phyloP scores from a whole-genome alignment of 345 rosid species.

The Eucalyptus erythrocorys region DNA sequence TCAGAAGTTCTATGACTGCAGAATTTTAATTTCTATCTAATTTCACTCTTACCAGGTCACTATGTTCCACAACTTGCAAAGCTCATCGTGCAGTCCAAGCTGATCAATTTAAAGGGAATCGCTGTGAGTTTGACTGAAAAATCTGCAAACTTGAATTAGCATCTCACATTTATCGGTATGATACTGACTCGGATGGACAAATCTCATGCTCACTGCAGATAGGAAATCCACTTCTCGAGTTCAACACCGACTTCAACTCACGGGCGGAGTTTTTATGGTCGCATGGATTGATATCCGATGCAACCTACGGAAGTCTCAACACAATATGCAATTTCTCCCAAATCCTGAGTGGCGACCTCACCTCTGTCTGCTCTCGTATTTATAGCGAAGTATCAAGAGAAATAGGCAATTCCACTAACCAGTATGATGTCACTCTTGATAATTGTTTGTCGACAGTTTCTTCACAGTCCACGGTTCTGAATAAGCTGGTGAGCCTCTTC shows the following conservation, averaged over 20 bases:
- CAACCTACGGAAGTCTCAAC: conserved; percentile 9
- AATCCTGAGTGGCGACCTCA: not conserved
- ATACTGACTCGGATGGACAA: not conserved
- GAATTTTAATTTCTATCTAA: not conserved
- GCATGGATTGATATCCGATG: conserved; percentile 38
- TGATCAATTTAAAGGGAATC: conserved; percentile 26
- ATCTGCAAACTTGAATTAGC: not conserved
- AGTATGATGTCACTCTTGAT: conserved; percentile 28
- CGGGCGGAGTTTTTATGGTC: conserved; percentile 27
- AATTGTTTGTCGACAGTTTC: conserved; percentile 16
- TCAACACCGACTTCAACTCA: conserved; percentile 18
- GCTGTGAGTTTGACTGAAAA: conserved; percentile 15
- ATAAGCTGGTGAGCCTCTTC: conserved; percentile 4
- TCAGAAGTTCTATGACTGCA: not conserved
- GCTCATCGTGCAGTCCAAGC: conserved; percentile 15
- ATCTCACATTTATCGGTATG: not conserved
- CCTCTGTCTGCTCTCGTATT: conserved; percentile 8
- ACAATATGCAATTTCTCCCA: conserved; percentile 19
- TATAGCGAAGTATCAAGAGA: not conserved
- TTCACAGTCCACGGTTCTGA: conserved; percentile 14
- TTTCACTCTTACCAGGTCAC: conserved; percentile 17
- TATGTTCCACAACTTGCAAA: conserved; percentile 45
- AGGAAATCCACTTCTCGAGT: conserved; percentile 39
- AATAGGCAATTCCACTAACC: conserved; percentile 6
- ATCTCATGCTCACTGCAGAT: conserved; percentile 8